Conservation (phyloP, 2,329 filamentous ascomycete genomes). For the Colletotrichum lini region DNA sequence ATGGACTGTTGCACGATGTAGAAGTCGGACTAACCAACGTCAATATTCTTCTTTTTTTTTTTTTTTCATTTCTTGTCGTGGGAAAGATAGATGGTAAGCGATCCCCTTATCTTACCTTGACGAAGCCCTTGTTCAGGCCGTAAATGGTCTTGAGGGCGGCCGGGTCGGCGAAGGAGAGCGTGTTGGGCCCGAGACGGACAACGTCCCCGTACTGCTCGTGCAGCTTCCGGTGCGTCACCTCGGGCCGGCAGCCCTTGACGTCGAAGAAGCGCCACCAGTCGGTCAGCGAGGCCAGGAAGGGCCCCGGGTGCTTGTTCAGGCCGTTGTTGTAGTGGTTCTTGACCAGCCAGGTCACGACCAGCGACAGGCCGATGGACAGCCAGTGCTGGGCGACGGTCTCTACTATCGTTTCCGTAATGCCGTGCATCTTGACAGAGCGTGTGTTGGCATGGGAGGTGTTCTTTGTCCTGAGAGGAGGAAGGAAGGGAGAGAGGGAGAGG, state of each 20-base stretch:
- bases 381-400: conserved; percentile 59
- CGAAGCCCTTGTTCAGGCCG: conserved; percentile 84
- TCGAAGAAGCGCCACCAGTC: conserved; percentile 84
- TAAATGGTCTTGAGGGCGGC: conserved; percentile 83
- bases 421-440: conserved; percentile 42
- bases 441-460: neutral
- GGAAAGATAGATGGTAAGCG: neutral
- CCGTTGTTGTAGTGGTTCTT: conserved; percentile 68
- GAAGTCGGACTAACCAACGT: conserved; percentile 75
- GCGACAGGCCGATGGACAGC: conserved; percentile 53
- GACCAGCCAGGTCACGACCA: conserved; percentile 58
- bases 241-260: conserved; percentile 74
- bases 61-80: too few species aligned
- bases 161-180: conserved; percentile 80
- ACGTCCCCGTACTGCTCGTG: conserved; percentile 81
- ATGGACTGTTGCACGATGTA: conserved; percentile 85
- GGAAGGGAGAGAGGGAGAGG: too few species aligned
- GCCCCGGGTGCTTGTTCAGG: conserved; percentile 80
- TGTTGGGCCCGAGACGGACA: conserved; percentile 82
- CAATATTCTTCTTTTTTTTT: neutral
- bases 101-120: conserved; percentile 69
- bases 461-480: neutral
- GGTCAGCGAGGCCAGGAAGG: conserved; percentile 72
- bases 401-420: conserved; percentile 53
- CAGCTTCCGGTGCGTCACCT: conserved; percentile 76